Evolutionary conservation across 352 stramenopile species (phyloP).

Genomic region (Pythium brachiatum): DNA sequence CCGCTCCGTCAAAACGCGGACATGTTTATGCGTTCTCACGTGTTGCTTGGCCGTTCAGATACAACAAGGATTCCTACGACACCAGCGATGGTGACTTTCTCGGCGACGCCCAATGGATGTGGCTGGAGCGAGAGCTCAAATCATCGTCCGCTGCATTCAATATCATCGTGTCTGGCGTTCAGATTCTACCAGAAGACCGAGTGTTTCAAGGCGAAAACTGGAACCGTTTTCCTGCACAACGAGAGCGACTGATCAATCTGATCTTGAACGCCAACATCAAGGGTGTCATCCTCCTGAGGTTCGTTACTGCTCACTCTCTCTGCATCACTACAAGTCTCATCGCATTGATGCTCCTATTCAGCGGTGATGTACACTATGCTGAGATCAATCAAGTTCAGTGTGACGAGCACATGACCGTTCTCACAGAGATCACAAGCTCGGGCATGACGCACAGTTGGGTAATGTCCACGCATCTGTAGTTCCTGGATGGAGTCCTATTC

Average conservation of each 20-base stretch:
- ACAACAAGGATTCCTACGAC: constrained; percentile 38
- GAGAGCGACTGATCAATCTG: constrained; percentile 51
- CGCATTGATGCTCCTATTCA: neutral
- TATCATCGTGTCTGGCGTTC: constrained; percentile 68
- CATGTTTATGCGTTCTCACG: neutral
- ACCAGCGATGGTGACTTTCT: constrained; percentile 38
- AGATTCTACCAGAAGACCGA: constrained; percentile 49
- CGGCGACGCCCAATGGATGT: constrained; percentile 40
- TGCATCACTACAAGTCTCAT: neutral
- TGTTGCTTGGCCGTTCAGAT: constrained; percentile 12
- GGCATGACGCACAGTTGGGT: constrained; percentile 86
- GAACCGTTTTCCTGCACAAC: constrained; percentile 51
- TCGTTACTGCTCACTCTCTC: neutral
- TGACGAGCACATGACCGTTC: constrained; percentile 22
- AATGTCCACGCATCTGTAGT: neutral
- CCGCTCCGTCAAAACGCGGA: neutral
- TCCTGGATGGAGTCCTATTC: neutral
- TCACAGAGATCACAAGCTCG: constrained; percentile 61
- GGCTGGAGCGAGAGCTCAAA: constrained; percentile 37
- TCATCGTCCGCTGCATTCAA: constrained; percentile 58
- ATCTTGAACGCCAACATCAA: constrained; percentile 44
- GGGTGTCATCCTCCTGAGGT: constrained; percentile 58
- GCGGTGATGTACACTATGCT: constrained; percentile 72
- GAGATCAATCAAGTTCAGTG: constrained; percentile 78
- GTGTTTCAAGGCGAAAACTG: constrained; percentile 59